These are phyloP conservation scores for Arctostaphylos glauca DNA, from an alignment of 148 eudicot genomes.

Conservation along the genomic window DNA sequence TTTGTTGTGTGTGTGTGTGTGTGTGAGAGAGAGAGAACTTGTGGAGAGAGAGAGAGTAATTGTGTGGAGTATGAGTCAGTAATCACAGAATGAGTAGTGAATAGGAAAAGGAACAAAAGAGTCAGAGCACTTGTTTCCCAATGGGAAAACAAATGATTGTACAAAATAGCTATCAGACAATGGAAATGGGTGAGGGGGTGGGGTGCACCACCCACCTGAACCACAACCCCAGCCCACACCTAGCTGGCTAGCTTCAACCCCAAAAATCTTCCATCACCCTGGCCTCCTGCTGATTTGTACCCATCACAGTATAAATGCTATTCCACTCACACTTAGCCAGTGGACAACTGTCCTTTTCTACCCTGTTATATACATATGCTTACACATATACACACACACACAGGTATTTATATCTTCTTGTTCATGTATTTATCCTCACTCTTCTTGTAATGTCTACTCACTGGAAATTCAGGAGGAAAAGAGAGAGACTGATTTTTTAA, in stretches of 20 bases:
- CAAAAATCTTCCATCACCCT: conserved; percentile 13
- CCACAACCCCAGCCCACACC: background rate
- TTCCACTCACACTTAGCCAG: background rate
- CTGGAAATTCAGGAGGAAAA: too few species aligned
- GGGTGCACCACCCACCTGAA: conserved; percentile 8
- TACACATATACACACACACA: too few species aligned
- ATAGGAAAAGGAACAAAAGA: background rate
- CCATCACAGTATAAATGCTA: background rate
- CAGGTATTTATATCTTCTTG: too few species aligned
- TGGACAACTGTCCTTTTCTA: background rate
- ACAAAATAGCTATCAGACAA: background rate
- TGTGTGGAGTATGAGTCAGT: conserved; percentile 16
- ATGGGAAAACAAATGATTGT: conserved; percentile 2
- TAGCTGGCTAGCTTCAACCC: background rate
- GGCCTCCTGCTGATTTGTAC: background rate
- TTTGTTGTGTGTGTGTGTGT: background rate
- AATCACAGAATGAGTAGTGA: background rate
- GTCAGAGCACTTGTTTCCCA: conserved; percentile 1
- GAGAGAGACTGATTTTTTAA: too few species aligned
- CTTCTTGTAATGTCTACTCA: too few species aligned
- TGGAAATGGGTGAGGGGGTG: background rate
- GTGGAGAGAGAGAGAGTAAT: background rate
- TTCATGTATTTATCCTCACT: too few species aligned
- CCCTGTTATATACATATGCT: too few species aligned
- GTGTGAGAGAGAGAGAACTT: too few species aligned